Percentiles rank a stretch among this genome's conserved stretches.
Evolutionary conservation across 805 yeast species (phyloP).

Genomic region (Henningerozyma blattae): DNA sequence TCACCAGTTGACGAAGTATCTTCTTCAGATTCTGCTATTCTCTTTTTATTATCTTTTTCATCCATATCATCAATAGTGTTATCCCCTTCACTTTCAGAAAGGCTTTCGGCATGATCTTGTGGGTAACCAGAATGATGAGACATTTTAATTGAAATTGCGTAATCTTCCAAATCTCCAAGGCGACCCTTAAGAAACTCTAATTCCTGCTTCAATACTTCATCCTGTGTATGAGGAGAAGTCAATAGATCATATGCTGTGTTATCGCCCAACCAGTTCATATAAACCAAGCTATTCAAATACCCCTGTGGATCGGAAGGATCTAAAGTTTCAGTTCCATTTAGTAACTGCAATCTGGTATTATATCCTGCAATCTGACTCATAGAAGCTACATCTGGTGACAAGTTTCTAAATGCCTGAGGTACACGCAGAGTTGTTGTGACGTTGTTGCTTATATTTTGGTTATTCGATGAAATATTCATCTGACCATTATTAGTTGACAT

Average conservation of each 20-base stretch:
- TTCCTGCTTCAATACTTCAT: slow-evolving; percentile 13
- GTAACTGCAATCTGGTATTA: slow-evolving; percentile 17
- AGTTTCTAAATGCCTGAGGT: background rate
- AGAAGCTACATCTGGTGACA: slow-evolving; percentile 13
- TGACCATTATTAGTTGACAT: slow-evolving; percentile 1
- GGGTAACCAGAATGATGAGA: too few relatives aligned
- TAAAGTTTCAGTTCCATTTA: slow-evolving; percentile 6
- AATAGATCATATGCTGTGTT: slow-evolving; percentile 5
- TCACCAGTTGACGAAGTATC: too few relatives aligned
- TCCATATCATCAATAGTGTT: too few relatives aligned
- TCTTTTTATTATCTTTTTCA: too few relatives aligned
- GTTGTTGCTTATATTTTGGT: too few relatives aligned
- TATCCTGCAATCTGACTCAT: slow-evolving; percentile 21
- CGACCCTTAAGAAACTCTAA: slow-evolving; percentile 9
- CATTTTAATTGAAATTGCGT: background rate
- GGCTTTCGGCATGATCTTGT: too few relatives aligned
- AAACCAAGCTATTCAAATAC: too few relatives aligned
- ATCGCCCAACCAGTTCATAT: too few relatives aligned
- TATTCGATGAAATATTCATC: too few relatives aligned
- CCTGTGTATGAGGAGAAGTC: slow-evolving; percentile 10
- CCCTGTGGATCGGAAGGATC: background rate
- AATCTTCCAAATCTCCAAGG: slow-evolving; percentile 8
- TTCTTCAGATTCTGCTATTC: too few relatives aligned
- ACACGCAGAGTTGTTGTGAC: too few relatives aligned
- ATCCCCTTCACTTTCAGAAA: too few relatives aligned